These are phyloP conservation scores for Fusarium chuoi DNA, from an alignment of 2,329 filamentous ascomycete genomes.

Conservation along the genomic window DNA sequence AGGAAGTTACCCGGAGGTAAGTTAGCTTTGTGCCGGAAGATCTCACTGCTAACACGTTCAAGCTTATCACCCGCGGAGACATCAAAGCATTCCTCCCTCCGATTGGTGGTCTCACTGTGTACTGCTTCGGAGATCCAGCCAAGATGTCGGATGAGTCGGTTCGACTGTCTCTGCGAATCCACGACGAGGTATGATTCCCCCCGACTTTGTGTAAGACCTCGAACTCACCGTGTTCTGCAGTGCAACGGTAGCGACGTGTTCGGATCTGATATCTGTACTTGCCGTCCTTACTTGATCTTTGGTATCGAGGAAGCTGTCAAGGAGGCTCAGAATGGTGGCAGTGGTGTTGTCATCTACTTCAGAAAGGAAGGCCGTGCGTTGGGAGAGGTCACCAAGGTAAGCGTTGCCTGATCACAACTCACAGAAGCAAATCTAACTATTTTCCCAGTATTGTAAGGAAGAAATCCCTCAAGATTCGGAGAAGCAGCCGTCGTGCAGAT, in stretches of 20 bases:
- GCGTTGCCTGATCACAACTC: slow-evolving; percentile 45
- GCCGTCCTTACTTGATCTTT: slow-evolving; percentile 93
- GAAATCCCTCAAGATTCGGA: background rate
- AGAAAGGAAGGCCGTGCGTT: slow-evolving; percentile 95
- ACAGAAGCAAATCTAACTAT: slow-evolving; percentile 27
- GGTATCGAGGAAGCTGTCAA: slow-evolving; percentile 98
- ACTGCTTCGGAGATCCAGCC: slow-evolving; percentile 94
- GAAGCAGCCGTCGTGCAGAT: slow-evolving; percentile 8
- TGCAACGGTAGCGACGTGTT: slow-evolving; percentile 99
- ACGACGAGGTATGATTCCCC: slow-evolving; percentile 63
- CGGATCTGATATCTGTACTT: slow-evolving; percentile 97
- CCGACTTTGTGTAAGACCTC: background rate
- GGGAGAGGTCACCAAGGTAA: slow-evolving; percentile 94
- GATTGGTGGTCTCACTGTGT: slow-evolving; percentile 93
- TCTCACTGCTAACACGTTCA: slow-evolving; percentile 34
- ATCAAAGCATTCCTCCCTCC: slow-evolving; percentile 96
- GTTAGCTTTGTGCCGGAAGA: background rate
- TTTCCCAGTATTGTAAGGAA: slow-evolving; percentile 36
- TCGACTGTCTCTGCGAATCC: slow-evolving; percentile 84
- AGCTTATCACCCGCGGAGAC: slow-evolving; percentile 90
- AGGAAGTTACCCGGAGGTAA: slow-evolving; percentile 88
- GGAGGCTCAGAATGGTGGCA: slow-evolving; percentile 93
- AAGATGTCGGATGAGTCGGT: slow-evolving; percentile 91
- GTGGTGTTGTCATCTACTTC: slow-evolving; percentile 97
- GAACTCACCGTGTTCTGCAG: slow-evolving; percentile 46